Evolutionary conservation across 1,139 yeast genomes (phyloP).

Genomic region (Kurtzmaniella natalensis): DNA sequence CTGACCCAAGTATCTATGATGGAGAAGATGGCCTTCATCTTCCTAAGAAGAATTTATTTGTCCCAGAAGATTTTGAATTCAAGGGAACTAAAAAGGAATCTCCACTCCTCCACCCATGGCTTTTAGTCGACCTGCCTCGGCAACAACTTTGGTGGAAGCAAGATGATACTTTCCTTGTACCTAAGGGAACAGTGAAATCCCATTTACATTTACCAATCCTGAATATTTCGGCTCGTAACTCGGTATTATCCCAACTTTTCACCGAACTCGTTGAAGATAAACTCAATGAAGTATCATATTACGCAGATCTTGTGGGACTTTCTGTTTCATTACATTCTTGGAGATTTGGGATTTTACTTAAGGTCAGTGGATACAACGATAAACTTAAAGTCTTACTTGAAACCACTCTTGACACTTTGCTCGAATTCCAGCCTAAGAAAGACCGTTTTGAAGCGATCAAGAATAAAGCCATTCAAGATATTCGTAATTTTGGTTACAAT

Average conservation of each 20-base stretch:
- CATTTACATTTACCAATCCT: slow-evolving; percentile 65
- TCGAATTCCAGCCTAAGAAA: slow-evolving; percentile 47
- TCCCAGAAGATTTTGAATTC: slow-evolving; percentile 73
- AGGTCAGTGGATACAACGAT: slow-evolving; percentile 78
- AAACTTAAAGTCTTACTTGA: slow-evolving; percentile 62
- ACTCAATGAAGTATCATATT: slow-evolving; percentile 72
- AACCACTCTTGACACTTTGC: slow-evolving; percentile 52
- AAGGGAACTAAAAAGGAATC: slow-evolving; percentile 26
- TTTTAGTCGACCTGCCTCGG: slow-evolving; percentile 29
- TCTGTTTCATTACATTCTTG: slow-evolving; percentile 53
- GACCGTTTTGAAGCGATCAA: slow-evolving; percentile 65
- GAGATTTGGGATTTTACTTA: slow-evolving; percentile 67
- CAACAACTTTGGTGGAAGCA: slow-evolving; percentile 78
- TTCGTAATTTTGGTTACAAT: slow-evolving; percentile 66
- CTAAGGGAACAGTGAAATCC: slow-evolving; percentile 71
- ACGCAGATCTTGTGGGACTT: slow-evolving; percentile 81
- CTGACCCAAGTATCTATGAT: slow-evolving; percentile 23
- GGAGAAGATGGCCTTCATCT: slow-evolving; percentile 46
- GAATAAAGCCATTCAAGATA: slow-evolving; percentile 57
- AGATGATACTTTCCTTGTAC: slow-evolving; percentile 86
- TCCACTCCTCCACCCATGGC: slow-evolving; percentile 30
- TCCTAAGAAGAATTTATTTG: slow-evolving; percentile 72
- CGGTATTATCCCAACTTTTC: slow-evolving; percentile 57
- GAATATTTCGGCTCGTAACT: slow-evolving; percentile 50
- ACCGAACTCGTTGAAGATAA: slow-evolving; percentile 71